These are phyloP conservation scores for Komagataella ulmi DNA, from an alignment of 805 yeast species.

Conservation along the genomic window DNA sequence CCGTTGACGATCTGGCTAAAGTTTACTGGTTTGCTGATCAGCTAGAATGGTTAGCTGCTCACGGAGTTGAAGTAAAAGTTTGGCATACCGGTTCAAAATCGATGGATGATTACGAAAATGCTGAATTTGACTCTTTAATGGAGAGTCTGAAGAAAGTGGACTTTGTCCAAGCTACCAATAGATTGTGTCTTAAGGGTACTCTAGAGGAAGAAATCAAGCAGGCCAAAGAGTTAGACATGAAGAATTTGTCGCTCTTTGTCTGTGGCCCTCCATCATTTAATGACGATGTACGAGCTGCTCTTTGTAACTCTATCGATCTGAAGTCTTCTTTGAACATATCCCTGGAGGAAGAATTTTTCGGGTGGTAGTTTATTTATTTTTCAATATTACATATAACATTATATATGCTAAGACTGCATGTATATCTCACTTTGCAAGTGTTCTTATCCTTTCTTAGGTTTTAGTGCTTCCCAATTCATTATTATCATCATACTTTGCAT, in stretches of 20 bases:
- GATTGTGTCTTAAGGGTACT: neutral
- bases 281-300: neutral
- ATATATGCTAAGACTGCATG: too few species aligned
- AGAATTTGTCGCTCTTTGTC: neutral
- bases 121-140: neutral
- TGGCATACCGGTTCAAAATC: neutral
- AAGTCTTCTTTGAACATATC: neutral
- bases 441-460: neutral
- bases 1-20: conserved; percentile 7
- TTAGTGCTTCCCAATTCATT: neutral
- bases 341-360: neutral
- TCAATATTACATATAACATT: neutral
- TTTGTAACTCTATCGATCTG: neutral
- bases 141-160: neutral
- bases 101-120: neutral
- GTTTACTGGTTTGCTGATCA: conserved; percentile 5
- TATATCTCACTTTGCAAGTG: neutral
- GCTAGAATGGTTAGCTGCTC: conserved; percentile 4
- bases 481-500: too few species aligned
- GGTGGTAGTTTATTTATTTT: neutral
- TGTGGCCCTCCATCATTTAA: neutral
- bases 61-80: conserved; percentile 5
- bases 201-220: neutral
- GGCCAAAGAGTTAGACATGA: neutral
- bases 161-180: neutral